A percentile compares a stretch with the other conserved stretches of the same genome.
Conservation (phyloP, 306 rosid species). For the Acacia melanoxylon region DNA sequence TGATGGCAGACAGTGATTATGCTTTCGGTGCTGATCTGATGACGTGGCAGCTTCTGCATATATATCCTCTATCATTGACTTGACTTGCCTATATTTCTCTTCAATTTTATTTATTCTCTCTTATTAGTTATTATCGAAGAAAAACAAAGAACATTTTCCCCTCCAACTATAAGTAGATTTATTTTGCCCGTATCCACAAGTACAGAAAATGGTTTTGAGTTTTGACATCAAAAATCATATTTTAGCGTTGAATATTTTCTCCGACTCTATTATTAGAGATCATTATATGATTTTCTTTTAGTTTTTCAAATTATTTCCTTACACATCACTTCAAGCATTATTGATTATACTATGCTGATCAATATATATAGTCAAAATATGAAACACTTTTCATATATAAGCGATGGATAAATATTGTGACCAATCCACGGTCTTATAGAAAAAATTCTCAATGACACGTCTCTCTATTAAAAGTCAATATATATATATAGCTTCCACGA, state of each 20-base stretch:
- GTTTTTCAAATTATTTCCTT: not conserved
- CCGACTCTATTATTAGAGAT: not conserved
- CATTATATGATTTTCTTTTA: not conserved
- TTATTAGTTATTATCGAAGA: not conserved
- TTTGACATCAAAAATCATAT: not conserved
- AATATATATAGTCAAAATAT: not conserved
- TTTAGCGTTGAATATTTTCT: not conserved
- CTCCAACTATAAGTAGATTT: not conserved
- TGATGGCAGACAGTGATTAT: not conserved
- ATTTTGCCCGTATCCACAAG: not conserved
- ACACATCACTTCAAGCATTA: not conserved
- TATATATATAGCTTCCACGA: not conserved
- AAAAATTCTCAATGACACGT: not conserved
- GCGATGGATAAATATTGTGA: not conserved
- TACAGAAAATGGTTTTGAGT: not conserved
- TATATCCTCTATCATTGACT: not conserved
- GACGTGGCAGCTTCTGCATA: not conserved
- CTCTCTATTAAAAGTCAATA: not conserved
- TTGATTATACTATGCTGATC: not conserved
- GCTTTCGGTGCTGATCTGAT: constrained; percentile 27
- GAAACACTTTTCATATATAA: not conserved
- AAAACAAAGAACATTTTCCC: not conserved
- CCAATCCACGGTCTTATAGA: not conserved
- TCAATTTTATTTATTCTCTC: not conserved
- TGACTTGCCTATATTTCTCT: not conserved